Percentiles rank a stretch among this genome's conserved stretches.
Evolutionary conservation across 495 filamentous ascomycete genomes (phyloP).

Genomic region (Penicillium turbatum): DNA sequence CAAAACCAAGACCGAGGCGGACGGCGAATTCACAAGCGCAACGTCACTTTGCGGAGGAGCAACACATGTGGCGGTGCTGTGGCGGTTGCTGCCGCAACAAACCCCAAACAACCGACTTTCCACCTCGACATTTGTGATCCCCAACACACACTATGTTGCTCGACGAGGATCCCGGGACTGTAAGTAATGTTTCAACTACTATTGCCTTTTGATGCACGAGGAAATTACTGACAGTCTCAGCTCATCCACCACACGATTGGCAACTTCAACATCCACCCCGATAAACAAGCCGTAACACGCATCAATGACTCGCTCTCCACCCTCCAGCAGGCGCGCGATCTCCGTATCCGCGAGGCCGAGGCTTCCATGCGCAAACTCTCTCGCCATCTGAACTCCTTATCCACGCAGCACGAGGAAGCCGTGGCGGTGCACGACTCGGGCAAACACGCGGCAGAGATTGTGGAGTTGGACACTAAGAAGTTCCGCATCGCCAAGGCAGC

Average conservation of each 20-base stretch:
- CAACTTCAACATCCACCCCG: slow-evolving; percentile 91
- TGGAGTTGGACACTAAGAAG: slow-evolving; percentile 86
- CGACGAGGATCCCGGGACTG: slow-evolving; percentile 87
- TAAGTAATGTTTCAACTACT: slow-evolving; percentile 36
- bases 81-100: slow-evolving; percentile 51
- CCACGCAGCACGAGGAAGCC: slow-evolving; percentile 66
- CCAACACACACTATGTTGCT: slow-evolving; percentile 70
- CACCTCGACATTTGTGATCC: background rate
- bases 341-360: slow-evolving; percentile 69
- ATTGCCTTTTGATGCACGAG: background rate
- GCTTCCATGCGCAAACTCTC: slow-evolving; percentile 66
- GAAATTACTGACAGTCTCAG: slow-evolving; percentile 40
- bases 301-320: slow-evolving; percentile 78
- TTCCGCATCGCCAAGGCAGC: slow-evolving; percentile 89
- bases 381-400: slow-evolving; percentile 64
- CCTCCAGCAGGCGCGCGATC: slow-evolving; percentile 71
- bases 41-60: slow-evolving; percentile 33
- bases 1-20: background rate
- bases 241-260: slow-evolving; percentile 84
- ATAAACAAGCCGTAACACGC: slow-evolving; percentile 80
- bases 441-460: slow-evolving; percentile 74
- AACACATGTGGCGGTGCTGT: slow-evolving; percentile 48
- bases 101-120: slow-evolving; percentile 17
- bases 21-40: slow-evolving; percentile 13
- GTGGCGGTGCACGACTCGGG: slow-evolving; percentile 64